These are phyloP conservation scores for Xylariales sp. DNA, from an alignment of 2,329 filamentous ascomycete genomes.

Conservation along the genomic window DNA sequence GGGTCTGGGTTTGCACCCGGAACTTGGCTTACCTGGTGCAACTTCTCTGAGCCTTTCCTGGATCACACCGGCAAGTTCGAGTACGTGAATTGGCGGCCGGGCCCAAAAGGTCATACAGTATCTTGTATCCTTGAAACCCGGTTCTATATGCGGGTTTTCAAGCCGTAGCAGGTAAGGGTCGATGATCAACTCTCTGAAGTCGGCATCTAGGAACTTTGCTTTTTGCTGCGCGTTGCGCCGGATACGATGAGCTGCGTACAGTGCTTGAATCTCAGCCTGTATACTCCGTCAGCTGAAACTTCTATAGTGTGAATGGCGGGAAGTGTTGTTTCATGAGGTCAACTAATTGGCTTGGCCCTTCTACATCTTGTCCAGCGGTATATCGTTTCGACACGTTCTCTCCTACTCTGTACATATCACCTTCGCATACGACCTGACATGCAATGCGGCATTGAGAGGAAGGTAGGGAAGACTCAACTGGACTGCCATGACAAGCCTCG, in stretches of 20 bases:
- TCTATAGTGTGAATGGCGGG: conserved; percentile 1
- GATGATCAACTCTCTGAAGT: conserved; percentile 77
- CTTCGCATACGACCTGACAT: background rate
- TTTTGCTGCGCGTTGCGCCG: conserved; percentile 82
- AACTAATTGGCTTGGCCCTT: background rate
- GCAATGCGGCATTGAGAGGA: background rate
- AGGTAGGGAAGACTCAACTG: conserved; percentile 62
- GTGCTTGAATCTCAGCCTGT: conserved; percentile 74
- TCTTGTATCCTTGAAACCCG: conserved; percentile 78
- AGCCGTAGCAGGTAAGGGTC: conserved; percentile 81
- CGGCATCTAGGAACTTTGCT: conserved; percentile 74
- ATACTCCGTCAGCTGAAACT: conserved; percentile 27
- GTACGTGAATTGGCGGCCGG: conserved; percentile 78
- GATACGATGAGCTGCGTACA: conserved; percentile 79
- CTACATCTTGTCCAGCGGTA: background rate
- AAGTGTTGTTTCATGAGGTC: background rate
- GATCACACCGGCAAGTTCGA: conserved; percentile 73
- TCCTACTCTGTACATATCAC: background rate
- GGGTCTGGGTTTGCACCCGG: background rate
- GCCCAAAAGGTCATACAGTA: conserved; percentile 92
- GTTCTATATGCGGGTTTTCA: conserved; percentile 70
- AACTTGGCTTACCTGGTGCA: conserved; percentile 72
- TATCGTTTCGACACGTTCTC: no score
- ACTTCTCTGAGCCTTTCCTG: conserved; percentile 73
- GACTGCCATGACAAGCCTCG: conserved; percentile 71